A percentile compares a stretch with the other conserved stretches of the same genome.
These are phyloP conservation scores for Domatiomyces catenatus DNA, from an alignment of 2,329 filamentous ascomycete genomes.

Conservation along the genomic window DNA sequence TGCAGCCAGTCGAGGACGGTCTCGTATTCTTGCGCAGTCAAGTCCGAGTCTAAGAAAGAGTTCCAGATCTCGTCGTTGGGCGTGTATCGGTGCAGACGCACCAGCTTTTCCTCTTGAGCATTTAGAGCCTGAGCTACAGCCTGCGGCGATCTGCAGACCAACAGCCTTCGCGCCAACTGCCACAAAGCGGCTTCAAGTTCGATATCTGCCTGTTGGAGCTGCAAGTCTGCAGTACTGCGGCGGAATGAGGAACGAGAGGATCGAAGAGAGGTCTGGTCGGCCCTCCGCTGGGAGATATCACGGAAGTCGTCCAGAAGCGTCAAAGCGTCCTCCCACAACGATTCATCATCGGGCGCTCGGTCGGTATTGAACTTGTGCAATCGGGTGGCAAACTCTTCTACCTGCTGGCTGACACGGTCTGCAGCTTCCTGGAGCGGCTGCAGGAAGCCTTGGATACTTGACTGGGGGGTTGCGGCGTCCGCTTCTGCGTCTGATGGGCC, in stretches of 20 bases:
- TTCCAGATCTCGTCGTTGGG: conserved; percentile 51
- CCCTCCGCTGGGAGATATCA: conserved; percentile 36
- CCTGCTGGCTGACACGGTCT: conserved; percentile 59
- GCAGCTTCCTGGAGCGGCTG: conserved; percentile 49
- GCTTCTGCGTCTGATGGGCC: conserved; percentile 18
- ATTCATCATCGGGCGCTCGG: conserved; percentile 24
- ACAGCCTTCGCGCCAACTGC: conserved; percentile 48
- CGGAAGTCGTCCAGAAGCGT: conserved; percentile 51
- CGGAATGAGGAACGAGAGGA: not conserved
- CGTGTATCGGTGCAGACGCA: conserved; percentile 39
- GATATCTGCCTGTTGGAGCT: conserved; percentile 44
- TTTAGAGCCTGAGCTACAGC: conserved; percentile 25
- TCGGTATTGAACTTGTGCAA: conserved; percentile 53
- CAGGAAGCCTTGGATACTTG: conserved; percentile 31
- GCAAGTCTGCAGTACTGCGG: conserved; percentile 12
- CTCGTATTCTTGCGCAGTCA: conserved; percentile 60
- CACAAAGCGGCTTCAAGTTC: conserved; percentile 80
- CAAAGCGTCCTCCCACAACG: conserved; percentile 46
- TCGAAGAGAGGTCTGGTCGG: conserved; percentile 12
- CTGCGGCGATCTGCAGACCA: conserved; percentile 51
- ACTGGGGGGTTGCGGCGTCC: conserved; percentile 12
- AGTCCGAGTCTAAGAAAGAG: conserved; percentile 58
- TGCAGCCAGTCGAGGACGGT: conserved; percentile 67
- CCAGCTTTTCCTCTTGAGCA: conserved; percentile 26
- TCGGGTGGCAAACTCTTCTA: conserved; percentile 70